Conservation (phyloP, 169 alveolate genomes). For the Amoebophrya sp. region DNA sequence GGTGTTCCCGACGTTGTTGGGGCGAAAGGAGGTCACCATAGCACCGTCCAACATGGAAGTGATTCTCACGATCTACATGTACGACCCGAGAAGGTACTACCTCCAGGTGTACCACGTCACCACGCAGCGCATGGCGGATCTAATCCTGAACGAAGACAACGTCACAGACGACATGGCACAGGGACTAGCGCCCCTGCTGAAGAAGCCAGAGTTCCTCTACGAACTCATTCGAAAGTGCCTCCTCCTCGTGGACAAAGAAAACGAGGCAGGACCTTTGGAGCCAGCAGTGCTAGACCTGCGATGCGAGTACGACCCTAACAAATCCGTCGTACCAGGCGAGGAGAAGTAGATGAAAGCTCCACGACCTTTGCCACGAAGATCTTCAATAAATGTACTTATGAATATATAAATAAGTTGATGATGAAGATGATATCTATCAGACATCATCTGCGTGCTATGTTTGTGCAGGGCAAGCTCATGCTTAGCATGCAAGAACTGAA, state of each 20-base stretch:
- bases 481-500: too few relatives aligned
- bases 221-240: constrained; percentile 18
- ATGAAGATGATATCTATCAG: too few relatives aligned
- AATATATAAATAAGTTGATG: too few relatives aligned
- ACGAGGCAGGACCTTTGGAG: not conserved
- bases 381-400: too few relatives aligned
- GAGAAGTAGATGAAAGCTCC: too few relatives aligned
- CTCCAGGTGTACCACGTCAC: not conserved
- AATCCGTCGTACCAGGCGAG: not conserved
- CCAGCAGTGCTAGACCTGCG: not conserved
- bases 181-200: not conserved
- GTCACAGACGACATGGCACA: not conserved
- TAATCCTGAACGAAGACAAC: not conserved
- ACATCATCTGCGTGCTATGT: too few relatives aligned
- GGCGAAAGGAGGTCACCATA: not conserved
- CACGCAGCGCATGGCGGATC: not conserved
- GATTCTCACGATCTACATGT: not conserved
- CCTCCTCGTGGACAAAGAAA: not conserved
- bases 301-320: not conserved
- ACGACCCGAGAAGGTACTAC: not conserved
- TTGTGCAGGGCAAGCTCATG: too few relatives aligned
- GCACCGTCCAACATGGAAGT: not conserved
- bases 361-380: too few relatives aligned
- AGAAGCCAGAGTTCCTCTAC: constrained; percentile 5
- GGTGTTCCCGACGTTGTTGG: not conserved